Conservation (phyloP, 768 basidiomycete genomes). For the Collybia sordida region DNA sequence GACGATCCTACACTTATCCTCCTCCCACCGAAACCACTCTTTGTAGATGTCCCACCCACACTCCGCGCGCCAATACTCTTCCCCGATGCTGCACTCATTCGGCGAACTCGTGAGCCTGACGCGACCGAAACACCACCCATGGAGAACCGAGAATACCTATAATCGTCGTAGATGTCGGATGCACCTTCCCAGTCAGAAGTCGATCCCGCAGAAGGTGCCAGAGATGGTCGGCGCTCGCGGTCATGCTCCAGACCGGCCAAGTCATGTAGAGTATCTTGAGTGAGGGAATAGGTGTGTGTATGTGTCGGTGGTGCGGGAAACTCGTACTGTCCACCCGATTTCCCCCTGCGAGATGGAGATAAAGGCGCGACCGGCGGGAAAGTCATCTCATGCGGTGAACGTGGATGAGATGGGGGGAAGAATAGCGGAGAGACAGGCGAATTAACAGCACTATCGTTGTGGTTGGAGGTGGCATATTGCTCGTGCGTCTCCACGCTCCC, state of each 20-base stretch:
- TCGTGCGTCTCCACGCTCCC: not conserved
- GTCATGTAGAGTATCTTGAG: not conserved
- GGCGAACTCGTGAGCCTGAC: conserved; percentile 16
- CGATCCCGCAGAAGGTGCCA: conserved; percentile 24
- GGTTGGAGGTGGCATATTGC: not conserved
- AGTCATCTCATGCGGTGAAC: conserved; percentile 7
- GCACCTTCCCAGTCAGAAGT: conserved; percentile 64
- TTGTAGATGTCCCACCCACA: not conserved
- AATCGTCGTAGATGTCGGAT: conserved; percentile 78
- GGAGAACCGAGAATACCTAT: conserved; percentile 68
- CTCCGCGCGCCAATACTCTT: conserved; percentile 2
- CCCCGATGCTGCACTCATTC: conserved; percentile 3
- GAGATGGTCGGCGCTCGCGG: conserved; percentile 23
- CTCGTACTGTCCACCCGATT: conserved; percentile 2
- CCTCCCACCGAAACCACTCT: not conserved
- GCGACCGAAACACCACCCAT: conserved; percentile 39
- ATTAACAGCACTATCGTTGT: not conserved
- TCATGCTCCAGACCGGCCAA: not conserved
- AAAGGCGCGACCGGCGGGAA: conserved; percentile 19
- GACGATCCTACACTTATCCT: not conserved
- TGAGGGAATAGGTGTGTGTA: conserved; percentile 2
- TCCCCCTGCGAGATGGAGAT: conserved; percentile 13
- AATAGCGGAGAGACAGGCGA: not conserved
- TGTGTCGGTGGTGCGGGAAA: conserved; percentile 13
- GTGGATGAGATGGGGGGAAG: not conserved